Evolutionary conservation across 208 protist species (phyloP).

Genomic region (Acanthamoeba triangularis): DNA sequence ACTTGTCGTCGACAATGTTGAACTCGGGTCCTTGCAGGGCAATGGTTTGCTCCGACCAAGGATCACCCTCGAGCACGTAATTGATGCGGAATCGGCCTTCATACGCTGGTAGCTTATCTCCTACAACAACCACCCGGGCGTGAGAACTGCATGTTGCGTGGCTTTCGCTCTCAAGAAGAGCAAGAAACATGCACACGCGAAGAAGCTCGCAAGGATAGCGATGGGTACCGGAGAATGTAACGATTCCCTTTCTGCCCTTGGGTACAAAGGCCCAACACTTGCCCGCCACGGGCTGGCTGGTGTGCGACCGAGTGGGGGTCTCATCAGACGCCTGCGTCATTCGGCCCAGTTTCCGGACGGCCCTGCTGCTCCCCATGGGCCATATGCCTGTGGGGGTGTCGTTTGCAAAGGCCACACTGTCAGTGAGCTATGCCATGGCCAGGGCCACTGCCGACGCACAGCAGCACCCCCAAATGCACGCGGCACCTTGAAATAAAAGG

Average conservation of each 20-base stretch:
- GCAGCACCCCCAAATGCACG: neutral
- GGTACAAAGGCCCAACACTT: conserved; percentile 74
- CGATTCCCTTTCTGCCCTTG: conserved; percentile 60
- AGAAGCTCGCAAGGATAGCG: neutral
- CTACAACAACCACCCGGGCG: neutral
- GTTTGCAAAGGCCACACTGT: neutral
- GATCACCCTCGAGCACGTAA: conserved; percentile 71
- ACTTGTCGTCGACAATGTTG: conserved; percentile 25
- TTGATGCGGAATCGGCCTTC: conserved; percentile 33
- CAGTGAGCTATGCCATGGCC: neutral
- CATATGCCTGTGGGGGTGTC: neutral
- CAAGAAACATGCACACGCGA: neutral
- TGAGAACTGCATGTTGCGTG: neutral
- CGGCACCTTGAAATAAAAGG: neutral
- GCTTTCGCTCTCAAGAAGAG: neutral
- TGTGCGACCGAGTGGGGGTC: neutral
- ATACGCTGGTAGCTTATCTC: conserved; percentile 18
- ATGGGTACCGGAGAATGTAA: conserved; percentile 68
- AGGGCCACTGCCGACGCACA: neutral
- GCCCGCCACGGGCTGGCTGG: conserved; percentile 58
- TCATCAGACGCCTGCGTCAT: neutral
- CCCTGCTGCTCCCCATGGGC: neutral
- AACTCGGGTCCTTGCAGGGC: conserved; percentile 29
- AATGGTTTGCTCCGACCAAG: conserved; percentile 67
- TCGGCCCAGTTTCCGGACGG: neutral